Conservation (phyloP, 768 basidiomycete species). For the Sarcodon aspratus region DNA sequence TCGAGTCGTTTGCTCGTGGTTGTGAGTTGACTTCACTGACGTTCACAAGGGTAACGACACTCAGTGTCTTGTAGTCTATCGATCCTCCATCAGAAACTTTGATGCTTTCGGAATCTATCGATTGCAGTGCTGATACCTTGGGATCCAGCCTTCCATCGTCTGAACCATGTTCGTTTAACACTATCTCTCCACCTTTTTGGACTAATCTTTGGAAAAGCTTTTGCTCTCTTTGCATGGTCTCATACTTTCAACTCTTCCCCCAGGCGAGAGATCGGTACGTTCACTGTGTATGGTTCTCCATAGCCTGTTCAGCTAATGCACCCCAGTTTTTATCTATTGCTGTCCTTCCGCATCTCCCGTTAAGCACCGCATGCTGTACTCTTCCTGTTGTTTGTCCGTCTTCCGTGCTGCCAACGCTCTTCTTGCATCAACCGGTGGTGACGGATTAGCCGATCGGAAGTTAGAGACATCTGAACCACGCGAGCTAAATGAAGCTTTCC, state of each 20-base stretch:
- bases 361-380: conserved; percentile 85
- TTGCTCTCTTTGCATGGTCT: conserved; percentile 59
- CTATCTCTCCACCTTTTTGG: conserved; percentile 2
- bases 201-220: conserved; percentile 21
- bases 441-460: conserved; percentile 41
- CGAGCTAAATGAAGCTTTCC: conserved; percentile 55
- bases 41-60: background rate
- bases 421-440: conserved; percentile 25
- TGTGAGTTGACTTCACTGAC: conserved; percentile 29
- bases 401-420: conserved; percentile 45
- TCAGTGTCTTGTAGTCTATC: background rate
- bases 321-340: conserved; percentile 82
- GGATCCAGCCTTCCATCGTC: conserved; percentile 37
- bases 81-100: conserved; percentile 40
- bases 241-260: conserved; percentile 26
- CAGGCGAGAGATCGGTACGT: conserved; percentile 51
- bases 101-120: conserved; percentile 27
- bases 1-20: conserved; percentile 48
- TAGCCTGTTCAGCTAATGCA: background rate
- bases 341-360: conserved; percentile 77
- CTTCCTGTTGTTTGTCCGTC: conserved; percentile 49
- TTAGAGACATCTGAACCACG: conserved; percentile 75
- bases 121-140: conserved; percentile 32
- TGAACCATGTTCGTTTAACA: conserved; percentile 36
- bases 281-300: background rate